Evolutionary conservation across 2,329 filamentous ascomycete genomes (phyloP).

Genomic region (Aspergillus brasiliensis): DNA sequence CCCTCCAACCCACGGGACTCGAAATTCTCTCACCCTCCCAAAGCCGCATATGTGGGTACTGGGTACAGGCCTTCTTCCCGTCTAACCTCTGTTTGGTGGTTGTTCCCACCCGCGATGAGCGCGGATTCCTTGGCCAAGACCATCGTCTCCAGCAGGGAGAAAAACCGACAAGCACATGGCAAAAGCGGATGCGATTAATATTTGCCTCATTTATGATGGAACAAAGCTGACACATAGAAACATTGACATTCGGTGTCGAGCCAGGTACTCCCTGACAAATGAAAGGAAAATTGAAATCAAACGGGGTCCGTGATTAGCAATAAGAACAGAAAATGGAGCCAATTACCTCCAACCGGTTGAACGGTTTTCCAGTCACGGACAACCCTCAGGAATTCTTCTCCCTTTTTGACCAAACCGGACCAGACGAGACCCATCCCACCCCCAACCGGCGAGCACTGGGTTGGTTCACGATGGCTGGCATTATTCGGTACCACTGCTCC

Average conservation of each 20-base stretch:
- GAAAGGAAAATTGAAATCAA: neutral
- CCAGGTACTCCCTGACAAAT: neutral
- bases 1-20: neutral
- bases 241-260: neutral
- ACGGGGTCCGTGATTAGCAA: neutral
- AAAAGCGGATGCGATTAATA: neutral
- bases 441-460: neutral
- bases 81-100: neutral
- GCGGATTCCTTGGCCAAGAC: slow-evolving; percentile 1
- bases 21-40: slow-evolving; percentile 4
- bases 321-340: neutral
- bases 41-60: neutral
- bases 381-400: slow-evolving; percentile 2
- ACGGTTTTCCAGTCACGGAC: neutral
- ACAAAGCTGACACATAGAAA: slow-evolving; percentile 6
- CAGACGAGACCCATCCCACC: neutral
- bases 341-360: neutral
- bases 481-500: slow-evolving; percentile 12
- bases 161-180: neutral
- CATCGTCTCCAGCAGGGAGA: neutral
- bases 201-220: neutral
- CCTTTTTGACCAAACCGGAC: neutral
- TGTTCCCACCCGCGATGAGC: slow-evolving; percentile 11
- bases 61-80: neutral
- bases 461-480: neutral